Base-by-base conservation (phyloP, 495 filamentous ascomycete species). In the Collariella sp. region DNA sequence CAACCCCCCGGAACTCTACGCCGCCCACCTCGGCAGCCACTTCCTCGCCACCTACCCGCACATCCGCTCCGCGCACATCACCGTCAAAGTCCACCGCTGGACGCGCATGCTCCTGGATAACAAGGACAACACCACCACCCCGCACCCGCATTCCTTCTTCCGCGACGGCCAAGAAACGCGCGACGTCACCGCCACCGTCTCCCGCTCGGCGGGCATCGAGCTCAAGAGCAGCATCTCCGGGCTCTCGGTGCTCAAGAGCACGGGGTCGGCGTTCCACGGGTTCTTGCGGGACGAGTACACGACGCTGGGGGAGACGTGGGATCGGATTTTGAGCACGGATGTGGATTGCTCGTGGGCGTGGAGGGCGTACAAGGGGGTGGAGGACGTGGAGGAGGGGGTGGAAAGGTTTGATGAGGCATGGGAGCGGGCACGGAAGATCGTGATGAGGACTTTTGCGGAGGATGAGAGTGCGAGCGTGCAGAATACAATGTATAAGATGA, bases 401-500 rank as follows among this genome's bases (percentile, higher is more conserved):
- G 73, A 78, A 38, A 74, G 78, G 56, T 98, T 96, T 69, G 83
- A 96, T 70, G 64, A 71, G 35, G 87, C 89, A 11, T 96, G 84
- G 81, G 73, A 83, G 48, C 72, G 75, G 43, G 89, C 88, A 20
- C 79, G 89, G 54, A 71, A 75, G 36, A 91, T 95, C 70, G 94
- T 91, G 19, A 76, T 96, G 62, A 87, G 87, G 78, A 88, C 83
- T 0, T 98, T 98, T 64, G 91, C 93, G n/a, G 81, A 82, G 62
- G 91, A 97, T 60, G 78, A 87, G 67, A 93, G 87, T 60, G 86
- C 93, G 43, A 91, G 87, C 63, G 93, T 98, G 16, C 93, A 98
- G 78, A 84, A 84, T 58, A 96, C 91, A 53, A 96, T 98, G 93
- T 97, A 95, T 72, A 91, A 95, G 78, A 98, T 98, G 93, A 81